Base-by-base conservation (phyloP, 768 basidiomycete genomes). In the Lactifluus hygrophoroides region DNA sequence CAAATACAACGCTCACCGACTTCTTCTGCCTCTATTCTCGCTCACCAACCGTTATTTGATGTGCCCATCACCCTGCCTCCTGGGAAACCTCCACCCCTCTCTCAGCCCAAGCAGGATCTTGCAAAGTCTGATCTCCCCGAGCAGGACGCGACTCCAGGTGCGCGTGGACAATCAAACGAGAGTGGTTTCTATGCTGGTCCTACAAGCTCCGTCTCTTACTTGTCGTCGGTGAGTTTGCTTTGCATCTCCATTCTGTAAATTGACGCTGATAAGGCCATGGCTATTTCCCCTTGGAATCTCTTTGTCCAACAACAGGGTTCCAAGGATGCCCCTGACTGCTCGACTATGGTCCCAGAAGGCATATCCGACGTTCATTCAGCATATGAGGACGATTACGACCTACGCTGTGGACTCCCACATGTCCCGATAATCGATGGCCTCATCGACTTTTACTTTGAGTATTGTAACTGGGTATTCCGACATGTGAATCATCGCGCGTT, bases 401-500 rank as follows among this genome's bases (percentile, higher is more conserved):
- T 92, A 9, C 78, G 89, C 60, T 74, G 77, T 4, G 70, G 79
- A 56, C 78, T 92, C 2, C 89, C 89, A 3, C 73, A 79, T 19
- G 70, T 85, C 53, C 79, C 85, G 46, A 74, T 84, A 51, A 83
- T 90, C 65, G 89, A 91, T 66, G 80, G 77, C 17, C 81, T 92
- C 52, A 77, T 92, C 67, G 71, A 72, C 48, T 85, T 83, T 71
- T 91, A 92, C 70, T 90, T 90, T 65, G 86, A 88, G 64, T 88
- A 87, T 67, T 89, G 88, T 77, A 90, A 87, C 70, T 92, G 89
- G 89, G 82, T 90, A 52, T 88, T 90, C 70, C 83, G 86, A 40
- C 84, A 88, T 67, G 80, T 91, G 58, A 85, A 89, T 69, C 77
- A 83, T 54, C 56, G 72, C 1, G 74, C 81, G 14, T 88, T 91